phyloP scores from a whole-genome alignment of 2,329 filamentous ascomycete genomes.

The Phoma sp. region DNA sequence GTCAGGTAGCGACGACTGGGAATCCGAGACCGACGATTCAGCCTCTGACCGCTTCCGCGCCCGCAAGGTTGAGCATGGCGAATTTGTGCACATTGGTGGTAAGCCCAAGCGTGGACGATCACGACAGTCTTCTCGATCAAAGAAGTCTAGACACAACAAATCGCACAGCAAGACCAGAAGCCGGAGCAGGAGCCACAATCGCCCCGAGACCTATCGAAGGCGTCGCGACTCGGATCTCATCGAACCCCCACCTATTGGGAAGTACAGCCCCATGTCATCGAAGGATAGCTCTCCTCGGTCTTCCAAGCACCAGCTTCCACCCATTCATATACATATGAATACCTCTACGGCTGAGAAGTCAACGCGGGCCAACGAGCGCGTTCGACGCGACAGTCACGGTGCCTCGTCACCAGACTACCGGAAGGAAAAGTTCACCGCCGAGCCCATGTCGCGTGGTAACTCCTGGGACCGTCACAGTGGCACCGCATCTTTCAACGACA shows the following conservation, averaged over 20 bases:
- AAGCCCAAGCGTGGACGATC: constrained; percentile 25
- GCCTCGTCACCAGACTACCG: constrained; percentile 18
- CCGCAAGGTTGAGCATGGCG: constrained; percentile 29
- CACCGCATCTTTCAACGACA: constrained; percentile 26
- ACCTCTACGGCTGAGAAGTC: constrained; percentile 21
- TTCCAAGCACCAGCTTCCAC: constrained; percentile 21
- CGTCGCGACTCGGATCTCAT: constrained; percentile 20
- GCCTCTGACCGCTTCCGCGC: constrained; percentile 22
- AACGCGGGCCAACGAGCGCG: constrained; percentile 14
- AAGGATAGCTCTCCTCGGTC: constrained; percentile 27
- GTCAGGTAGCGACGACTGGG: constrained; percentile 25
- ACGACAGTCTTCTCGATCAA: constrained; percentile 16
- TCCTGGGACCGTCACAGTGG: constrained; percentile 33
- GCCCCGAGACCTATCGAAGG: constrained; percentile 20
- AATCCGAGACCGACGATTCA: constrained; percentile 26
- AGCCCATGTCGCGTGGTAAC: constrained; percentile 28
- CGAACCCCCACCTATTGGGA: constrained; percentile 26
- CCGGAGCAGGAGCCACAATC: constrained; percentile 19
- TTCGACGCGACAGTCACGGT: constrained; percentile 17
- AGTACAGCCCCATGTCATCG: constrained; percentile 24
- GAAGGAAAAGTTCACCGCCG: constrained; percentile 12
- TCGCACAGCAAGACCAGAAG: constrained; percentile 20
- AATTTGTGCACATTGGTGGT: constrained; percentile 23
- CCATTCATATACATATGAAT: constrained; percentile 33
- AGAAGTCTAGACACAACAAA: constrained; percentile 19